Conservation (phyloP, 73 alveolate genomes). For the Tetrahymena borealis region DNA sequence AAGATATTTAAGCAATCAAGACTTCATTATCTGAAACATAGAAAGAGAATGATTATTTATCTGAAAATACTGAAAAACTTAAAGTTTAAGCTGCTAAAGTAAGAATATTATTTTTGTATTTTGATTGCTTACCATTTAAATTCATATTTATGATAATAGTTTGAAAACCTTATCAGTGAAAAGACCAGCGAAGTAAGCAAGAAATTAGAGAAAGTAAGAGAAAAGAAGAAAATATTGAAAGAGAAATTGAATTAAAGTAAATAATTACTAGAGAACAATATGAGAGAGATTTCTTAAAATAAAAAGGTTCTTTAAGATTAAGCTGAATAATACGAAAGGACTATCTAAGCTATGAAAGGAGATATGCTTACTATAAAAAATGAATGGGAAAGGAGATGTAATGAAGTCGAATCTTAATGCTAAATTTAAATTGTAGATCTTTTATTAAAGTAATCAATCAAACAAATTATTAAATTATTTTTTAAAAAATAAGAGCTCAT, state of each 20-base stretch:
- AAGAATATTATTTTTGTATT: neutral
- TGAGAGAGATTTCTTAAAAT: neutral
- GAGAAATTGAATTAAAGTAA: neutral
- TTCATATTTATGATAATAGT: neutral
- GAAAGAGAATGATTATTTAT: neutral
- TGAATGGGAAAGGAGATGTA: neutral
- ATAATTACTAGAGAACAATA: neutral
- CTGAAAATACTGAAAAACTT: neutral
- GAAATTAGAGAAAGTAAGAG: neutral
- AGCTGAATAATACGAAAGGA: neutral
- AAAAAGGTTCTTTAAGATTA: neutral
- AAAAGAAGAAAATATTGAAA: neutral
- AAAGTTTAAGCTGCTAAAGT: neutral
- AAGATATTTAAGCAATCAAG: neutral
- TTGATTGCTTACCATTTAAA: neutral
- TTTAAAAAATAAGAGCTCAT: neutral
- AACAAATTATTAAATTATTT: neutral
- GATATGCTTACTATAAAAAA: neutral
- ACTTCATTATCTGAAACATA: neutral
- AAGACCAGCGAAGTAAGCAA: neutral
- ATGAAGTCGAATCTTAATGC: neutral
- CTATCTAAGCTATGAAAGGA: neutral
- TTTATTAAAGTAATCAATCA: no score
- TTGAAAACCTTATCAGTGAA: neutral
- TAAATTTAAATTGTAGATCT: neutral